Evolutionary conservation across 371 early-diverging fungal genomes (phyloP).

Genomic region (Smittium culicis): DNA sequence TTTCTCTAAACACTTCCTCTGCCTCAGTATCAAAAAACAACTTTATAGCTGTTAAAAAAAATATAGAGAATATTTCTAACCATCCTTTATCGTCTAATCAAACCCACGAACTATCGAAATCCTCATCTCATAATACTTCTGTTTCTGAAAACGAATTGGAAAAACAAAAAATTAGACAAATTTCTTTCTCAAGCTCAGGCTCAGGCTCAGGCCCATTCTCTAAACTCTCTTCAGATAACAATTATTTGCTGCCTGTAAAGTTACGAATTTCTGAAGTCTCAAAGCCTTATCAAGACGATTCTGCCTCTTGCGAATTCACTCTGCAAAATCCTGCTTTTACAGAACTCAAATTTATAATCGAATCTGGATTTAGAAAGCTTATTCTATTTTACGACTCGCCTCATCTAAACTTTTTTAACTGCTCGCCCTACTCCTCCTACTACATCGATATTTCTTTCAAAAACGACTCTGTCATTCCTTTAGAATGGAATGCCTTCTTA

Average conservation of each 20-base stretch:
- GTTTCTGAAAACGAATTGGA: no score
- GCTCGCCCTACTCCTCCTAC: constrained; percentile 72
- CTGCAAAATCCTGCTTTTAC: not conserved
- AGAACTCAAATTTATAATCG: not conserved
- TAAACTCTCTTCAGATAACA: not conserved
- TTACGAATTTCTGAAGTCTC: not conserved
- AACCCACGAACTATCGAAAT: not conserved
- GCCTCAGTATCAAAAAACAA: not conserved
- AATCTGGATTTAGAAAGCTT: constrained; percentile 12
- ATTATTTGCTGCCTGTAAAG: not conserved
- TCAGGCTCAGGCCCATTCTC: not conserved
- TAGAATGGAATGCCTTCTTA: constrained; percentile 66
- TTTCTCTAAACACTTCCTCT: constrained; percentile 13
- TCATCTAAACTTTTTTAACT: constrained; percentile 86
- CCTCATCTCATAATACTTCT: no score
- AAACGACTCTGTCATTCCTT: constrained; percentile 81
- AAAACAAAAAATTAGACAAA: not conserved
- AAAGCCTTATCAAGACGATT: not conserved
- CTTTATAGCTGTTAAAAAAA: not conserved
- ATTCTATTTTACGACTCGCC: constrained; percentile 11
- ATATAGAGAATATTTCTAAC: not conserved
- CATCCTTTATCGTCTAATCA: constrained; percentile 10
- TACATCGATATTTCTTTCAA: constrained; percentile 77
- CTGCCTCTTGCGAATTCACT: not conserved
- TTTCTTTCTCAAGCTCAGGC: not conserved